A percentile compares a stretch with the other conserved stretches of the same genome.
phyloP scores from a whole-genome alignment of 352 stramenopile species.

The Pythium phragmiticola region DNA sequence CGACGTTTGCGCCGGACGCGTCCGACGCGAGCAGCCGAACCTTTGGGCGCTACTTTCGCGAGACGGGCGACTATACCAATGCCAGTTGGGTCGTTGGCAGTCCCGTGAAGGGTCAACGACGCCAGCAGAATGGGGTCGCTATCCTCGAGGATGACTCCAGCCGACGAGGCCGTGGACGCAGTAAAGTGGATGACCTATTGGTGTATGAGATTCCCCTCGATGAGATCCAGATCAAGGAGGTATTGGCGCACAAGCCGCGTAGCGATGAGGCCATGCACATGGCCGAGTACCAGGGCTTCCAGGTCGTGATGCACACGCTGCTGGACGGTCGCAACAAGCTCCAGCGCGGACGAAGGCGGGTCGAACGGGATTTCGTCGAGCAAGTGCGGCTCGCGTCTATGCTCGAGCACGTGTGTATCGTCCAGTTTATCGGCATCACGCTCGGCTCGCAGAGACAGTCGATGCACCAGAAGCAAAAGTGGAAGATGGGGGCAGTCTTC shows the following conservation, averaged over 20 bases:
- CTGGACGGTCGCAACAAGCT: slow-evolving; percentile 41
- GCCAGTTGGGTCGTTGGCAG: slow-evolving; percentile 58
- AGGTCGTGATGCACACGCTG: slow-evolving; percentile 66
- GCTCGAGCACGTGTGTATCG: slow-evolving; percentile 64
- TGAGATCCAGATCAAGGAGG: slow-evolving; percentile 52
- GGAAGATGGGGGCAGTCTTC: slow-evolving; percentile 70
- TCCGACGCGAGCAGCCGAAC: slow-evolving; percentile 21
- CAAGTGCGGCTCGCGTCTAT: slow-evolving; percentile 62
- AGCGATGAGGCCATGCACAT: slow-evolving; percentile 36
- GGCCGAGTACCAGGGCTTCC: slow-evolving; percentile 69
- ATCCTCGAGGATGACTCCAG: slow-evolving; percentile 58
- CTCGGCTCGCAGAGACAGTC: slow-evolving; percentile 45
- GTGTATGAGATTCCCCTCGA: slow-evolving; percentile 76
- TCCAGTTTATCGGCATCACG: slow-evolving; percentile 80
- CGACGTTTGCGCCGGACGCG: slow-evolving; percentile 16
- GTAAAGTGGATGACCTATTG: slow-evolving; percentile 63
- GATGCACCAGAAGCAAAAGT: slow-evolving; percentile 34
- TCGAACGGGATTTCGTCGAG: slow-evolving; percentile 61
- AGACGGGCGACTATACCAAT: slow-evolving; percentile 39
- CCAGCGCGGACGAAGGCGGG: slow-evolving; percentile 24
- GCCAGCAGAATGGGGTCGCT: slow-evolving; percentile 47
- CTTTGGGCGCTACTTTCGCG: slow-evolving; percentile 28
- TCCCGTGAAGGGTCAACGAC: slow-evolving; percentile 17
- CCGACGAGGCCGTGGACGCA: slow-evolving; percentile 43
- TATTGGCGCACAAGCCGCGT: slow-evolving; percentile 26